Conservation (phyloP, 495 filamentous ascomycete genomes). For the Tuber aestivum region DNA sequence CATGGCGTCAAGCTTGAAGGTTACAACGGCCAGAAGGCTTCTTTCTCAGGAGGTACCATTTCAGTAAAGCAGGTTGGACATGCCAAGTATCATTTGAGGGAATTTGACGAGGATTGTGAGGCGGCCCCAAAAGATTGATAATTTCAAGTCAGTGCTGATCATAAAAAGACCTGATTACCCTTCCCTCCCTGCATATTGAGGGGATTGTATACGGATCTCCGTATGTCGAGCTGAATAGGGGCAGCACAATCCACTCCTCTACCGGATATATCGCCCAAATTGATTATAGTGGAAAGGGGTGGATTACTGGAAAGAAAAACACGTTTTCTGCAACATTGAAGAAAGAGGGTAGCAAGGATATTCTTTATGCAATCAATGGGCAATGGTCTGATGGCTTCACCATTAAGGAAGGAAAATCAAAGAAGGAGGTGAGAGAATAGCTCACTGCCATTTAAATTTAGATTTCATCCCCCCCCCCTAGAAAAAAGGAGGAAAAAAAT, state of each 20-base stretch:
- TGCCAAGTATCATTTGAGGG: constrained; percentile 53
- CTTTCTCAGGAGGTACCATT: constrained; percentile 77
- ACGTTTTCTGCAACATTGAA: constrained; percentile 72
- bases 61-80: constrained; percentile 95
- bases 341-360: constrained; percentile 66
- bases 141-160: not conserved
- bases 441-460: constrained; percentile 7
- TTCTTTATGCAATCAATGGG: constrained; percentile 77
- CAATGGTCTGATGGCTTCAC: constrained; percentile 85
- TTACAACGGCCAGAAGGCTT: constrained; percentile 97
- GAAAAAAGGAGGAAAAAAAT: too few relatives aligned
- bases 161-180: constrained; percentile 67
- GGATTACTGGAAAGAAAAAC: constrained; percentile 94
- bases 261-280: constrained; percentile 87
- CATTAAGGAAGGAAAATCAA: constrained; percentile 65
- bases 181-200: constrained; percentile 90
- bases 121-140: not conserved
- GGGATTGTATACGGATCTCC: constrained; percentile 85
- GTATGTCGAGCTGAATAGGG: constrained; percentile 81
- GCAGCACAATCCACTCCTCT: constrained; percentile 74
- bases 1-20: constrained; percentile 83
- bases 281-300: constrained; percentile 86
- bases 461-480: too few relatives aligned
- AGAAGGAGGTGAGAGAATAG: constrained; percentile 46
- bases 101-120: constrained; percentile 49